Evolutionary conservation across 345 rosid genomes (phyloP).

Genomic region (Aethionema arabicum): DNA sequence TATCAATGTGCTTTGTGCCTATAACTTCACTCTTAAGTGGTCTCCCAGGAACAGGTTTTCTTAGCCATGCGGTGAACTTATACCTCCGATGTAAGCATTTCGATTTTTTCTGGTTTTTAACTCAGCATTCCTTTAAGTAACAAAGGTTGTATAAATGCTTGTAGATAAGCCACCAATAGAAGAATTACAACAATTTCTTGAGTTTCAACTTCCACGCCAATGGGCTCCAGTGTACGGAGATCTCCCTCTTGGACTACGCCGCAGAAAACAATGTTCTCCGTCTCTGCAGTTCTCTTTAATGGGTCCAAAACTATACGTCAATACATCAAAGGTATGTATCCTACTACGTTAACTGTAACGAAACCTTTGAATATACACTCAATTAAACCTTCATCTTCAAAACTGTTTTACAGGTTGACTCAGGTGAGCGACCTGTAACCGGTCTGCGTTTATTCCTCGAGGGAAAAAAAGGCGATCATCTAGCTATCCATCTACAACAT

Average conservation of each 20-base stretch:
- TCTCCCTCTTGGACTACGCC: constrained; percentile 78
- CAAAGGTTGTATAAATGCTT: constrained; percentile 23
- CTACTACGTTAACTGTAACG: constrained; percentile 6
- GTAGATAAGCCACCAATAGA: constrained; percentile 94
- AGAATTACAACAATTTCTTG: constrained; percentile 86
- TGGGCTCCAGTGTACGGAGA: constrained; percentile 98
- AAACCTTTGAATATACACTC: constrained; percentile 4
- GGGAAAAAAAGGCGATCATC: constrained; percentile 85
- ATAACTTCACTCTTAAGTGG: constrained; percentile 83
- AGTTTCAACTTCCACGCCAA: constrained; percentile 91
- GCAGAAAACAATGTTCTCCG: constrained; percentile 64
- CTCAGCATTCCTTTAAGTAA: constrained; percentile 9
- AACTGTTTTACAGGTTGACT: constrained; percentile 57
- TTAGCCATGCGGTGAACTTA: constrained; percentile 84
- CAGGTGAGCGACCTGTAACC: constrained; percentile 78
- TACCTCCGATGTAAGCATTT: constrained; percentile 79
- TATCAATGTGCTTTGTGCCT: constrained; percentile 92
- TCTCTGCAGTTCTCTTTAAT: constrained; percentile 76
- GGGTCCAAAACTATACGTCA: constrained; percentile 94
- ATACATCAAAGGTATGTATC: constrained; percentile 54
- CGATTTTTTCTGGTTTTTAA: not conserved
- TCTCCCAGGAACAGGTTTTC: constrained; percentile 80
- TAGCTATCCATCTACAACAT: constrained; percentile 91
- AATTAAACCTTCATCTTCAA: not conserved
- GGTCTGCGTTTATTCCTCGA: constrained; percentile 89